Evolutionary conservation across 352 stramenopile genomes (phyloP).

Genomic region (Phytophthora lateralis): DNA sequence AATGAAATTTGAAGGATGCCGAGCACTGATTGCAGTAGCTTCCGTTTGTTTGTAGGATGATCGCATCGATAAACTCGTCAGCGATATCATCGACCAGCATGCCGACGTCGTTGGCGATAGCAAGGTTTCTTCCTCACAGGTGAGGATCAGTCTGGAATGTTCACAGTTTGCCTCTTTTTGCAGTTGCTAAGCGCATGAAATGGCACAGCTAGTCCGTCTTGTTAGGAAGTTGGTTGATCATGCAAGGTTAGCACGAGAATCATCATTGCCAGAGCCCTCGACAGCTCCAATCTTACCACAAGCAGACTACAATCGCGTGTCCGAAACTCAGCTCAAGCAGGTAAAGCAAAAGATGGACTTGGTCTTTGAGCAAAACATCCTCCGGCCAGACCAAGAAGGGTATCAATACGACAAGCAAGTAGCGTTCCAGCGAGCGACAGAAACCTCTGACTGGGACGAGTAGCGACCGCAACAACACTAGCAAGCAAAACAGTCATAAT

Average conservation of each 20-base stretch:
- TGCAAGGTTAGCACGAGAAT: not conserved
- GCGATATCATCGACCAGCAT: slow-evolving; percentile 46
- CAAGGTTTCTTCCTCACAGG: slow-evolving; percentile 56
- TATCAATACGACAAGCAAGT: slow-evolving; percentile 81
- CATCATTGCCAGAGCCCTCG: slow-evolving; percentile 4
- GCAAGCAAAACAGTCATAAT: slow-evolving; percentile 43
- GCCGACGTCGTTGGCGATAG: slow-evolving; percentile 40
- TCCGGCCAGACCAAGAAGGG: slow-evolving; percentile 54
- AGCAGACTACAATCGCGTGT: slow-evolving; percentile 83
- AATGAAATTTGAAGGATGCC: not conserved
- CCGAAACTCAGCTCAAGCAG: slow-evolving; percentile 68
- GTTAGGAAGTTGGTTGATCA: slow-evolving; percentile 47
- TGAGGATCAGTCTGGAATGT: slow-evolving; percentile 1
- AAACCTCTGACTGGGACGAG: slow-evolving; percentile 71
- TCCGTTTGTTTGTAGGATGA: slow-evolving; percentile 20
- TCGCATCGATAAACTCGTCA: slow-evolving; percentile 41
- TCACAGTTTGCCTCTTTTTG: not conserved
- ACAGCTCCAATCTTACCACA: slow-evolving; percentile 41
- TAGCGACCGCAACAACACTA: slow-evolving; percentile 11
- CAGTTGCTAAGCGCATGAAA: not conserved
- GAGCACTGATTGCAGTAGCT: not conserved
- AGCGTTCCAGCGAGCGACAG: slow-evolving; percentile 46
- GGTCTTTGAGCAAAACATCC: slow-evolving; percentile 67
- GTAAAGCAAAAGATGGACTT: slow-evolving; percentile 78
- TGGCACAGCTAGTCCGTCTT: slow-evolving; percentile 50